A percentile compares a stretch with the other conserved stretches of the same genome.
Conservation (phyloP, 225 moss, liverwort and hornwort species). For the Neckera pumila region DNA sequence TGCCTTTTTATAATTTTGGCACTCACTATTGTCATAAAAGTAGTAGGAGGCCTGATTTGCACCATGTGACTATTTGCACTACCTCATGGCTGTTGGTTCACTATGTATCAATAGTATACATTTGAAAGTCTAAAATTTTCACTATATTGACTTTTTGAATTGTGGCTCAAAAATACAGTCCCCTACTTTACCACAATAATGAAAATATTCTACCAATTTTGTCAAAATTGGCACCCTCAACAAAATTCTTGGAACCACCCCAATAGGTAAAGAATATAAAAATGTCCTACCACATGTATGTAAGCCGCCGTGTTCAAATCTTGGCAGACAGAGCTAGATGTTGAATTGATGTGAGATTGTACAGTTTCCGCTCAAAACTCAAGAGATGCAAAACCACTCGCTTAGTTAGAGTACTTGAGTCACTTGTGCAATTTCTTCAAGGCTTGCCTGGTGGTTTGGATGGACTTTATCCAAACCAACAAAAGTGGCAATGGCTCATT, state of each 20-base stretch:
- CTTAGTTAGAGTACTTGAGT: neutral
- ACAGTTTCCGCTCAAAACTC: neutral
- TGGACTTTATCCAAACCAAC: neutral
- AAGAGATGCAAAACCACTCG: neutral
- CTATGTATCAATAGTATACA: neutral
- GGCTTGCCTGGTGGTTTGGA: neutral
- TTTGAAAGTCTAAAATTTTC: neutral
- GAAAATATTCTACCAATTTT: neutral
- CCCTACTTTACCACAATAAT: neutral
- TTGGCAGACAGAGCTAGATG: neutral
- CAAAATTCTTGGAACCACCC: neutral
- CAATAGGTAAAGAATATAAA: neutral
- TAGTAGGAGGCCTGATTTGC: neutral
- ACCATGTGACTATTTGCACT: too few relatives aligned
- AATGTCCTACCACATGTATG: neutral
- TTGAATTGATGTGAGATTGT: neutral
- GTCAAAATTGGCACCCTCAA: too few relatives aligned
- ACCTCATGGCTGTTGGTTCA: accelerated
- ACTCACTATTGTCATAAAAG: neutral
- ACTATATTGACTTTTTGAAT: too few relatives aligned
- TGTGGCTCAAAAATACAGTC: neutral
- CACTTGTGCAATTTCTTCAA: neutral
- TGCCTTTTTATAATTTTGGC: accelerated
- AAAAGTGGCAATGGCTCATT: neutral
- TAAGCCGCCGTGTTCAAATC: neutral